Evolutionary conservation across 805 yeast species (phyloP).

Genomic region (Metschnikowia peoriensis): DNA sequence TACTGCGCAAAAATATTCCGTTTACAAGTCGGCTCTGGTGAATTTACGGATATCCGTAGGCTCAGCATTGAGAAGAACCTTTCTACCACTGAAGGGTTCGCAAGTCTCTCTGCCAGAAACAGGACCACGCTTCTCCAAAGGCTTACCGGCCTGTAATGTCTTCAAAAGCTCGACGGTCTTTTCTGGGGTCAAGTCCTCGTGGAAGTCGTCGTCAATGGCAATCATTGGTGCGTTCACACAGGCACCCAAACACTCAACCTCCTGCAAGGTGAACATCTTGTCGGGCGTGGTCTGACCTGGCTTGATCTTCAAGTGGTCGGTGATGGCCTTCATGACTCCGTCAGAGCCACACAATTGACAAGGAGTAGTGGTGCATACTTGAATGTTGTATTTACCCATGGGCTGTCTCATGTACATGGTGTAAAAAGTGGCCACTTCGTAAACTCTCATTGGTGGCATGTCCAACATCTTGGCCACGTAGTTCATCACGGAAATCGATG

Average conservation of each 20-base stretch:
- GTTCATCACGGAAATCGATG: conserved; percentile 85
- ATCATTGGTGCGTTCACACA: conserved; percentile 91
- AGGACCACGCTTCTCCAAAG: conserved; percentile 62
- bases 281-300: conserved; percentile 80
- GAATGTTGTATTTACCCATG: conserved; percentile 80
- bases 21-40: conserved; percentile 68
- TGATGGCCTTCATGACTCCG: conserved; percentile 69
- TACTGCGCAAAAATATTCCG: neutral
- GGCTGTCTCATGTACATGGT: conserved; percentile 88
- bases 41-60: conserved; percentile 68
- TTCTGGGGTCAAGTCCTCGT: conserved; percentile 76
- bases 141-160: conserved; percentile 61
- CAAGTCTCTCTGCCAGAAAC: conserved; percentile 65
- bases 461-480: conserved; percentile 81
- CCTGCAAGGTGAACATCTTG: conserved; percentile 75
- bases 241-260: conserved; percentile 90
- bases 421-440: conserved; percentile 89
- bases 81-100: conserved; percentile 74
- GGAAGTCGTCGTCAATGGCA: conserved; percentile 78
- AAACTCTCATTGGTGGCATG: conserved; percentile 93
- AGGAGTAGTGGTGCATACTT: conserved; percentile 87
- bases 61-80: conserved; percentile 55
- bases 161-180: conserved; percentile 59
- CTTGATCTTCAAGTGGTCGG: conserved; percentile 55
- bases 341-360: conserved; percentile 85